These are phyloP conservation scores for Malus hybrid DNA, from an alignment of 331 rosid genomes.

Conservation along the genomic window DNA sequence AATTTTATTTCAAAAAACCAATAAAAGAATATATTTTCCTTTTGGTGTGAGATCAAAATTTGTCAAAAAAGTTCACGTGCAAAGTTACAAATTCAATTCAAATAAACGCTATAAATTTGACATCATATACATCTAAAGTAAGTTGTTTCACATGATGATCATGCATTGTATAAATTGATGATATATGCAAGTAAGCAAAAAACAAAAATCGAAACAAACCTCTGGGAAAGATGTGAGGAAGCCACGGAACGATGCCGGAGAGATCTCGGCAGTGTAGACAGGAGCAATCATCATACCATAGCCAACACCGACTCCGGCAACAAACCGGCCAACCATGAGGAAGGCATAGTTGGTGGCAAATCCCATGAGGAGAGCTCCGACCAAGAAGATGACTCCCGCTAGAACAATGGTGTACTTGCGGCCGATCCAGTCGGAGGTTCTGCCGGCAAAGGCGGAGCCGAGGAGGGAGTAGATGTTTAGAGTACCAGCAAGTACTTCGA, in stretches of 20 bases:
- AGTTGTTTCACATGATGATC: background rate
- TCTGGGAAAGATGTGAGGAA: constrained; percentile 64
- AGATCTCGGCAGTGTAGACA: constrained; percentile 56
- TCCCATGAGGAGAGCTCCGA: constrained; percentile 68
- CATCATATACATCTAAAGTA: background rate
- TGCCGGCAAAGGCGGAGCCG: constrained; percentile 48
- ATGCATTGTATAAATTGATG: background rate
- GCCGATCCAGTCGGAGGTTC: constrained; percentile 61
- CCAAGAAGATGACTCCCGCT: constrained; percentile 40
- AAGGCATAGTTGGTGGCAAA: constrained; percentile 38
- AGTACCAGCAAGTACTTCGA: constrained; percentile 43
- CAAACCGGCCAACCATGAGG: constrained; percentile 47
- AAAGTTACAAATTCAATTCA: background rate
- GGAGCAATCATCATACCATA: constrained; percentile 63
- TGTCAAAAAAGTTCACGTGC: background rate
- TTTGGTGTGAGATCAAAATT: background rate
- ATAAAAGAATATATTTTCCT: no score
- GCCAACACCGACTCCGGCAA: constrained; percentile 60
- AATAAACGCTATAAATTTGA: background rate
- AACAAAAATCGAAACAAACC: background rate
- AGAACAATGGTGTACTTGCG: constrained; percentile 52
- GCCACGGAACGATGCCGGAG: constrained; percentile 58
- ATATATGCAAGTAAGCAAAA: background rate
- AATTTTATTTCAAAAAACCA: no score
- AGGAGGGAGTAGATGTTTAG: constrained; percentile 43